Base-by-base conservation (phyloP, 2,329 filamentous ascomycete genomes). In the Aureobasidium pullulans region DNA sequence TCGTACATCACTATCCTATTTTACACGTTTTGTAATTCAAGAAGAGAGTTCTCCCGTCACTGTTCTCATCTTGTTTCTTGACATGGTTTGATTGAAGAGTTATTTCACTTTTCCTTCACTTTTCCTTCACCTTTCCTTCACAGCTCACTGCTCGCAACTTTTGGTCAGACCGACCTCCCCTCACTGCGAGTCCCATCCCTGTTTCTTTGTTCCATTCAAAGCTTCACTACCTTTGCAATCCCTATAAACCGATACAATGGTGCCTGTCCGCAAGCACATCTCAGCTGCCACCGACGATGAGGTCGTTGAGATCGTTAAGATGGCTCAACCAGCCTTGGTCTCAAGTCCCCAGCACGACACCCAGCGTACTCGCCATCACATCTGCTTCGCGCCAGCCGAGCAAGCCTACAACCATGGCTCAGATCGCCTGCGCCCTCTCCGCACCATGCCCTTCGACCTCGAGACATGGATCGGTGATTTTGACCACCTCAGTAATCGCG, bases 1-100 rank as follows among this genome's bases (percentile, higher is more conserved):
- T 46, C 16, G 31, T 57, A 57, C 52, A 57, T 54, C 28, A 43
- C 10, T 43, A 43, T 32, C 29, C 50, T 40, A 52, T 40, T 32
- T 43, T 23, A 54, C 39, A 42, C n/a, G n/a, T 54, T 32, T 54
- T 54, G 37, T 54, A 42, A 54, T 42, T 1, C 36, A 19, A 5
- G 23, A 29, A 13, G 7, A 19, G 50, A 28, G 8, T 36, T 36
- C 34, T 13, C 13, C 34, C 34, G 4, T 36, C 34, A 36, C 34
- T 36, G 23, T 23, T 23, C 23, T 23, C 3, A 23, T 23, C 3
- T 23, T 4, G 23, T 23, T 23, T 23, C 23, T 23, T 23, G 23
- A 3, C 23, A 23, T 23, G 23, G 23, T 23, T 23, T 23, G 23
- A 23, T 4, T 23, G 23, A 19, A 19, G 19, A 23, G 1, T 23